Evolutionary conservation across 179 eudicot species (phyloP).

Genomic region (Patellifolia procumbens): DNA sequence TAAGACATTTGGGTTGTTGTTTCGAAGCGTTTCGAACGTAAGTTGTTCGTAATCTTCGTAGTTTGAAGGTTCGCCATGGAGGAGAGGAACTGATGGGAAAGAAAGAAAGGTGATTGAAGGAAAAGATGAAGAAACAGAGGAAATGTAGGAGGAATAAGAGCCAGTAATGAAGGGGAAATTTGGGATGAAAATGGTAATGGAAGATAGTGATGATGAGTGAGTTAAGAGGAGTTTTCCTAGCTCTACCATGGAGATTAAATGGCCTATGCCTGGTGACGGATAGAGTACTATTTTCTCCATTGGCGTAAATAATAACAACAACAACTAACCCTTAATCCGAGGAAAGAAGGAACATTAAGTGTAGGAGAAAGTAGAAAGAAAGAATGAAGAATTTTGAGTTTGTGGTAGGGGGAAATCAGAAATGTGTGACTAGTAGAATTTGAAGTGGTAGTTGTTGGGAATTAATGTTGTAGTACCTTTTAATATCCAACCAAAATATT

Average conservation of each 20-base stretch:
- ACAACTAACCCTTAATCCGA: no score
- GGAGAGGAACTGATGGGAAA: conserved; percentile 32
- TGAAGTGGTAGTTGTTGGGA: not conserved
- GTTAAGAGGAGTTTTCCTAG: conserved; percentile 39
- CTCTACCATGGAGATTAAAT: conserved; percentile 43
- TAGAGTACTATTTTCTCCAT: conserved; percentile 39
- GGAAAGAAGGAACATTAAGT: no score
- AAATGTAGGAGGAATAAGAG: conserved; percentile 32
- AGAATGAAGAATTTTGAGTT: no score
- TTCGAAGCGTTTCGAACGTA: conserved; percentile 20
- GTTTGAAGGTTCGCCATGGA: conserved; percentile 9
- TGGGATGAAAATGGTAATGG: conserved; percentile 34
- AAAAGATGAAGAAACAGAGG: conserved; percentile 31
- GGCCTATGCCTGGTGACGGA: conserved; percentile 46
- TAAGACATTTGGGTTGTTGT: conserved; percentile 10
- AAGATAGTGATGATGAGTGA: conserved; percentile 27
- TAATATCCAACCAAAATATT: no score
- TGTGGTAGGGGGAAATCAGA: no score
- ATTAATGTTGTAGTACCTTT: not conserved
- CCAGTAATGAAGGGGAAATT: conserved; percentile 12
- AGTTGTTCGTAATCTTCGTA: conserved; percentile 17
- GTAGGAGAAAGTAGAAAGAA: no score
- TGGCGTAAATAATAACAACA: no score
- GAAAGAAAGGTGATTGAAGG: conserved; percentile 43
- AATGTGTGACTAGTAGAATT: not conserved